Evolutionary conservation across 148 eudicot species (phyloP).

Genomic region (Rhododendron vialii): DNA sequence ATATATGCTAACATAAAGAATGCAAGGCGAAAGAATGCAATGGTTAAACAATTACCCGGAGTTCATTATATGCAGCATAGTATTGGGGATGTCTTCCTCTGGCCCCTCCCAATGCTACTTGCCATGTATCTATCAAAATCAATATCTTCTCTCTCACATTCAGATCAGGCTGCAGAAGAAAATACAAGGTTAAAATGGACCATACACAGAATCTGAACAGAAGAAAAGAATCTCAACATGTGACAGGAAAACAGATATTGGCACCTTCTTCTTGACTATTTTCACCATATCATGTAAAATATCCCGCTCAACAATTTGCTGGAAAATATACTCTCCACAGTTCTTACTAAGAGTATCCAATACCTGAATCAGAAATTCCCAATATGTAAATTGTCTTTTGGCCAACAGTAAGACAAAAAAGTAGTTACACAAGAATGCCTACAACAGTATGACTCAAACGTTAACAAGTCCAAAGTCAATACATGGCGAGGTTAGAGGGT

Average conservation of each 20-base stretch:
- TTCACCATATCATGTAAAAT: constrained; percentile 93
- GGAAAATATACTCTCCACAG: constrained; percentile 78
- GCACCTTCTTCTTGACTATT: constrained; percentile 90
- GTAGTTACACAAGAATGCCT: neutral
- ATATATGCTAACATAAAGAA: neutral
- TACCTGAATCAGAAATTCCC: constrained; percentile 43
- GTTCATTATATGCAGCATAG: constrained; percentile 79
- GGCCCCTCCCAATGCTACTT: constrained; percentile 84
- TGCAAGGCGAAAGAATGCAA: neutral
- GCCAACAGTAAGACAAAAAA: neutral
- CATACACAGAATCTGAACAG: neutral
- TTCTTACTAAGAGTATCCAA: constrained; percentile 89
- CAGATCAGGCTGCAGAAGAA: constrained; percentile 67
- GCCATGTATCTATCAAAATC: constrained; percentile 84
- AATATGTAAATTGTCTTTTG: neutral
- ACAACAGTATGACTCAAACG: neutral
- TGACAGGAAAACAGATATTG: neutral
- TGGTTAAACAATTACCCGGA: constrained; percentile 47
- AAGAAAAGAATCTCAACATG: neutral
- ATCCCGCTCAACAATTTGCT: constrained; percentile 80
- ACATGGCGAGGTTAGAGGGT: neutral
- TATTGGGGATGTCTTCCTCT: constrained; percentile 78
- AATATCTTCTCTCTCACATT: constrained; percentile 81
- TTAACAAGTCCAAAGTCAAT: neutral
- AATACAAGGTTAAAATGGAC: constrained; percentile 15